Evolutionary conservation across 805 yeast genomes (phyloP), one percentile per base, ranked within the genome.

Genomic region (Kuraishia hungarica): DNA sequence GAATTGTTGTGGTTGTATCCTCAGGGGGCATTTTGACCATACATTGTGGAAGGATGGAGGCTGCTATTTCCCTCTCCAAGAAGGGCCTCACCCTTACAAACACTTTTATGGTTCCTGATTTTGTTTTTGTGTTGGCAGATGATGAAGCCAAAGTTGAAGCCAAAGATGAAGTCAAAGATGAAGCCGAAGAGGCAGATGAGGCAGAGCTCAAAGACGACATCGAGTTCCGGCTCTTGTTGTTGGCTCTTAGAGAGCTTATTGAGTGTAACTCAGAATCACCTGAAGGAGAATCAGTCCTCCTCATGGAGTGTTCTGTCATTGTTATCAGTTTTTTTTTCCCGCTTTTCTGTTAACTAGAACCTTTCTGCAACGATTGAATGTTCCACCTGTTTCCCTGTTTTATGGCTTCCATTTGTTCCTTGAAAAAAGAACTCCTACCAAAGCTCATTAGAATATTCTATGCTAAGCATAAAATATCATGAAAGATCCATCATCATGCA

Each of bases 41-140:
- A 54, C 55, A 55, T 17, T 58, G 51, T 15, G 56, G 39, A 5
- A 35, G 43, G 8, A 35, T 35, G 11, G 17, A 7, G 53, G 58
- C 2, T 51, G 52, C 21, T 55, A 55, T 15, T 24, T 29, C 58
- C 75, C 81, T 47, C 15, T 54, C 55, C 19, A 59, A 35, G 69
- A 70, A 60, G 1, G 86, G 85, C 53, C 86, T 65, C 2, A 80
- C 82, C 17, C 86, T 65, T 1, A 80, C 82, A n/a, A 75, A 63
- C 1, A 80, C 84, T 54, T 74, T 74, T 39, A 80, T 76, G 56
- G 70, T 74, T 5, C 51, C 51, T 8, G 24, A 10, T 17, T 48
- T 22, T 23, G 17, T 52, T 2, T 28, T 39, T 6, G 29, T 20
- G 49, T 28, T 22, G 20, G 20, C 43, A 19, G 43, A 10, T 11